Evolutionary conservation across 805 yeast genomes (phyloP), one percentile per base, ranked within the genome.

Genomic region (Zygosaccharomyces kombuchaensis): DNA sequence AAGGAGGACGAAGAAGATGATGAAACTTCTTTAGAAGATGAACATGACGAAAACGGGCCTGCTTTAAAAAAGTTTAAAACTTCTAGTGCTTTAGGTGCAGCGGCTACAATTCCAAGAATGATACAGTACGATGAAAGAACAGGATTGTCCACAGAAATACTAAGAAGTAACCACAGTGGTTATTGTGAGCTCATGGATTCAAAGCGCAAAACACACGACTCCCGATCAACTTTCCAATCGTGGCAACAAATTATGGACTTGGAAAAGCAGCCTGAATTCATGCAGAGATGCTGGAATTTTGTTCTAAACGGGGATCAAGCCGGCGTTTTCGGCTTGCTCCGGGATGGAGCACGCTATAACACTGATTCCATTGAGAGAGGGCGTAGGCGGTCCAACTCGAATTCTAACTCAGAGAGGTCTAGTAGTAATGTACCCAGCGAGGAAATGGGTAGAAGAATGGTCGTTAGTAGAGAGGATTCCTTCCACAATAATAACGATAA

Each of bases 361-460:
- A 35, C 36, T 16, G 26, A 31, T 26, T 41, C 50, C 1, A 38
- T 57, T 29, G 62, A 58, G 40, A 48, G 60, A 34, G 63, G 66
- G 7, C 55, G 60, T 26, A 54, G 51, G 40, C 44, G 45, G 14
- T 32, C 45, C 19, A 41, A 46, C 13, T 50, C 59, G 3, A 43
- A 36, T n/a, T 50, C 58, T 4, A 37, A 38, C 12, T 49, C 53
- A 12, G 47, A 40, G 21, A 52, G 58, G 35, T 55, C 59, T 6
- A 39, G 43, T 29, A 58, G 55, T 31, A 63, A 61, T 47, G 50
- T 52, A 10, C 43, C 54, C 32, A 57, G 65, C 44, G 47, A 54
- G 22, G 67, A 63, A 45, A 46, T 50, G 26, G 65, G 65, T 8
- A 56, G 65, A 43, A 52, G 54, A 42, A 42, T 54, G 26, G 52